Conservation (phyloP, 768 basidiomycete genomes). For the Podaxis rugospora region DNA sequence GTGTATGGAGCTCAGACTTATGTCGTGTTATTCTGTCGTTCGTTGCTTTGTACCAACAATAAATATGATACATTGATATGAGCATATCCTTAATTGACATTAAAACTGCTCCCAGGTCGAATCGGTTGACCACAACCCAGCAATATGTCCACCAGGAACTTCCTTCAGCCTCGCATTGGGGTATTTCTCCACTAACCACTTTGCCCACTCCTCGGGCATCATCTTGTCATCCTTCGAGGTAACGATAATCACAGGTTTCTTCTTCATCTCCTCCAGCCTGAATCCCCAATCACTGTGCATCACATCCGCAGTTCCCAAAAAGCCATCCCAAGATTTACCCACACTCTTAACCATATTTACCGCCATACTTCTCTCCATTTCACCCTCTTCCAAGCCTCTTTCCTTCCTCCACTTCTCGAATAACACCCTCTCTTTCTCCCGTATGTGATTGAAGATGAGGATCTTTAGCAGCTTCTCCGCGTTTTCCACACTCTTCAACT, state of each 20-base stretch:
- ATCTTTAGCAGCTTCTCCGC: conserved; percentile 36
- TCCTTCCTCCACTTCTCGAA: conserved; percentile 38
- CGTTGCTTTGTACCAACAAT: conserved; percentile 14
- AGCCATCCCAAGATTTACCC: conserved; percentile 47
- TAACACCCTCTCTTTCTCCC: conserved; percentile 33
- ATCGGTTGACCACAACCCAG: conserved; percentile 39
- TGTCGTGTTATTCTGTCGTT: not conserved
- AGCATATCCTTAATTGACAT: conserved; percentile 14
- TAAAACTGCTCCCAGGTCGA: conserved; percentile 34
- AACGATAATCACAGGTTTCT: conserved; percentile 42
- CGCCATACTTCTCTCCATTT: conserved; percentile 37
- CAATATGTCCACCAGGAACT: conserved; percentile 47
- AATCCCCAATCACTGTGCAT: conserved; percentile 53
- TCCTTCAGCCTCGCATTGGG: conserved; percentile 36
- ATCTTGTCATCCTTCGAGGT: conserved; percentile 38
- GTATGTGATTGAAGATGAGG: conserved; percentile 29
- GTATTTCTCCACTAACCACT: conserved; percentile 46
- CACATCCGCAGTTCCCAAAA: conserved; percentile 35
- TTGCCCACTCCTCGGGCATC: conserved; percentile 37
- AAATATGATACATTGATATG: not conserved
- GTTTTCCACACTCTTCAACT: conserved; percentile 32
- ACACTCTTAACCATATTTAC: conserved; percentile 43
- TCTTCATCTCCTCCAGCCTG: conserved; percentile 36
- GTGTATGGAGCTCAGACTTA: conserved; percentile 11
- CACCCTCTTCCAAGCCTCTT: conserved; percentile 35